These are phyloP conservation scores for Xylariaceae sp. DNA, from an alignment of 2,329 filamentous ascomycete species.

Conservation along the genomic window DNA sequence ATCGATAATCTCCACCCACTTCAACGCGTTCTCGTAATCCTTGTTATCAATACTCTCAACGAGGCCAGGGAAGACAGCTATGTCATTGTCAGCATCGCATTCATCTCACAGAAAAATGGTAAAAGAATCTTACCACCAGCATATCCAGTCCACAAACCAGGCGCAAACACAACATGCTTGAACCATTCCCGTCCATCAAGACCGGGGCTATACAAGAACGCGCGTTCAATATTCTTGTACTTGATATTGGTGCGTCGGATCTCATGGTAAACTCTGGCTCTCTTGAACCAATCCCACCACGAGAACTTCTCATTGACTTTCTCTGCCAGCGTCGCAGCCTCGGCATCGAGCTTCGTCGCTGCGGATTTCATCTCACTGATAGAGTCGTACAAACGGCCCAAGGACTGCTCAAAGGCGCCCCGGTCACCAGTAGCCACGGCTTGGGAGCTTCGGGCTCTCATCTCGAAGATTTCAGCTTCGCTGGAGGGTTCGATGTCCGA, in stretches of 20 bases:
- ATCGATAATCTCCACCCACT: conserved; percentile 57
- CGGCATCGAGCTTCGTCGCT: conserved; percentile 42
- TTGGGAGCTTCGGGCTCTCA: conserved; percentile 22
- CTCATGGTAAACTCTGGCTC: conserved; percentile 56
- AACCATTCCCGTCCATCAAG: conserved; percentile 81
- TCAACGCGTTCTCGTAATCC: conserved; percentile 52
- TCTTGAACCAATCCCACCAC: conserved; percentile 74
- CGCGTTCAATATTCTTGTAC: conserved; percentile 78
- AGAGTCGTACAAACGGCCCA: conserved; percentile 36
- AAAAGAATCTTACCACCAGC: conserved; percentile 53
- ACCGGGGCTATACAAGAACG: conserved; percentile 70
- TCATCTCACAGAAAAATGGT: background rate
- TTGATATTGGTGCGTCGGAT: conserved; percentile 67
- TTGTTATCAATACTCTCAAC: conserved; percentile 57
- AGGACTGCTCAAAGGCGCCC: conserved; percentile 37
- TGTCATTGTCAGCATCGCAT: background rate
- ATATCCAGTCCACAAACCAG: conserved; percentile 88
- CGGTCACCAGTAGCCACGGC: conserved; percentile 33
- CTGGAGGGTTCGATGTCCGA: conserved; percentile 23
- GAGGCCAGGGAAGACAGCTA: conserved; percentile 58
- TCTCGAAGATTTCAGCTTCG: conserved; percentile 30
- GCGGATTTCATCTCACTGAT: conserved; percentile 33
- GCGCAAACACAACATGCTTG: conserved; percentile 92
- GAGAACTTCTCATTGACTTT: conserved; percentile 51
- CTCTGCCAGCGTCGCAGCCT: conserved; percentile 35